Conservation (phyloP, 78 protist genomes). For the Blattamonas nauphoetae region DNA sequence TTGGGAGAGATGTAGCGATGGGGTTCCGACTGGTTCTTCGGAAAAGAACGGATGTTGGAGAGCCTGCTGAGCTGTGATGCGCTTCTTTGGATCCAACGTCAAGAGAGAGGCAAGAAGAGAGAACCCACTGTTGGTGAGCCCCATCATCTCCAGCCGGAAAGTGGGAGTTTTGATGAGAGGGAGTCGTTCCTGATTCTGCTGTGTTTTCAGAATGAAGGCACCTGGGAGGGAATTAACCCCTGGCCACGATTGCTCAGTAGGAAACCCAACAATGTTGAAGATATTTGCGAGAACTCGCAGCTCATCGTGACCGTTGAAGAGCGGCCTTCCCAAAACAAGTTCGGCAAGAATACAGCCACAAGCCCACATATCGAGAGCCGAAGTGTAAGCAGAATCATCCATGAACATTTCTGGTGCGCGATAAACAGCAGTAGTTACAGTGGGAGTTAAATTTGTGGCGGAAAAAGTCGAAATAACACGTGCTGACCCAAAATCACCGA, state of each 20-base stretch:
- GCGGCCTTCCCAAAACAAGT: background rate
- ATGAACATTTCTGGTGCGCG: background rate
- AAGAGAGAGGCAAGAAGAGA: too few species aligned
- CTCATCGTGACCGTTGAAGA: background rate
- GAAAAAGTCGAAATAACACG: background rate
- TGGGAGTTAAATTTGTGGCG: background rate
- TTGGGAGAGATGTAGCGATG: too few species aligned
- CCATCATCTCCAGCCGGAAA: too few species aligned
- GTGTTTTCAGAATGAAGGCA: too few species aligned
- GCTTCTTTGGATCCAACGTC: too few species aligned
- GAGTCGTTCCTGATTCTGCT: too few species aligned
- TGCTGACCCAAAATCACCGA: conserved; percentile 28
- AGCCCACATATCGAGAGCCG: background rate
- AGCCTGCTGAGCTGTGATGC: too few species aligned
- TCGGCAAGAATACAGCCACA: background rate
- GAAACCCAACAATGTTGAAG: background rate
- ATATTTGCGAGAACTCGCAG: background rate
- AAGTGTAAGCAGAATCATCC: background rate
- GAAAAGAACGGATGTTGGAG: too few species aligned
- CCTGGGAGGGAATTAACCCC: background rate
- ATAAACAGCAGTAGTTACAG: background rate
- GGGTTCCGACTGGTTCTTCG: too few species aligned
- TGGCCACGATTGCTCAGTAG: background rate
- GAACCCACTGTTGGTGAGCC: too few species aligned
- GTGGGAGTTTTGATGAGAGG: too few species aligned